Conservation (phyloP, 139 green algal species). For the Marvania coccoides region DNA sequence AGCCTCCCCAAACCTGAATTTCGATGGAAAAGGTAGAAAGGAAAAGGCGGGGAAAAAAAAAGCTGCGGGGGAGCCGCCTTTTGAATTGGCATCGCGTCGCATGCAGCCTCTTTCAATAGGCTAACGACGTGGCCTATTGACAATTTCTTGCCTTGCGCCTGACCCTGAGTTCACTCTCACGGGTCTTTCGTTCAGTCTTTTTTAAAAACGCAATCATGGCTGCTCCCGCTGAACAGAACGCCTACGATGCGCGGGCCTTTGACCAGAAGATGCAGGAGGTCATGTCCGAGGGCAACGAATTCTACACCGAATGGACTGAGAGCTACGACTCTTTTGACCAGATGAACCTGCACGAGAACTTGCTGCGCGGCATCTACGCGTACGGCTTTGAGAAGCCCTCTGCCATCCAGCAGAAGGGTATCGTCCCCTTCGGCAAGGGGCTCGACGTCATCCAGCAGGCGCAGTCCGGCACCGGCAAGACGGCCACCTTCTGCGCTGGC, state of each 20-base stretch:
- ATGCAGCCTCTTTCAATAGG: too few relatives aligned
- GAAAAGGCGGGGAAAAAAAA: too few relatives aligned
- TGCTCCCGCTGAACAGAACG: conserved; percentile 34
- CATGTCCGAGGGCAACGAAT: conserved; percentile 57
- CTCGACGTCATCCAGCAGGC: conserved; percentile 99
- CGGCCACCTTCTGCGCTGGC: conserved; percentile 97
- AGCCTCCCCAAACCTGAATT: too few relatives aligned
- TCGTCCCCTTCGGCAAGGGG: conserved; percentile 95
- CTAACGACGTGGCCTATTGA: too few relatives aligned
- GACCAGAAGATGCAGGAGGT: conserved; percentile 78
- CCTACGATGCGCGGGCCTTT: conserved; percentile 67
- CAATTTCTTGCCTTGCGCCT: too few relatives aligned
- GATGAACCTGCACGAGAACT: conserved; percentile 97
- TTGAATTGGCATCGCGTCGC: too few relatives aligned
- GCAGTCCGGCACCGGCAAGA: conserved; percentile 99
- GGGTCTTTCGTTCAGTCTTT: too few relatives aligned
- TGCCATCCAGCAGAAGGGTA: conserved; percentile 99
- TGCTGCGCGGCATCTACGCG: conserved; percentile 98
- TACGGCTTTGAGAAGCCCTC: conserved; percentile 99
- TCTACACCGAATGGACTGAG: conserved; percentile 98
- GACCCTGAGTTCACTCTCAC: too few relatives aligned
- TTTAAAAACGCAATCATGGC: too few relatives aligned
- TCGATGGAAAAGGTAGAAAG: too few relatives aligned
- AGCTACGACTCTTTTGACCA: conserved; percentile 93
- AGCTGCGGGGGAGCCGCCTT: too few relatives aligned